Base-by-base conservation (phyloP, 768 basidiomycete genomes). In the Phanerochaete sordida region DNA sequence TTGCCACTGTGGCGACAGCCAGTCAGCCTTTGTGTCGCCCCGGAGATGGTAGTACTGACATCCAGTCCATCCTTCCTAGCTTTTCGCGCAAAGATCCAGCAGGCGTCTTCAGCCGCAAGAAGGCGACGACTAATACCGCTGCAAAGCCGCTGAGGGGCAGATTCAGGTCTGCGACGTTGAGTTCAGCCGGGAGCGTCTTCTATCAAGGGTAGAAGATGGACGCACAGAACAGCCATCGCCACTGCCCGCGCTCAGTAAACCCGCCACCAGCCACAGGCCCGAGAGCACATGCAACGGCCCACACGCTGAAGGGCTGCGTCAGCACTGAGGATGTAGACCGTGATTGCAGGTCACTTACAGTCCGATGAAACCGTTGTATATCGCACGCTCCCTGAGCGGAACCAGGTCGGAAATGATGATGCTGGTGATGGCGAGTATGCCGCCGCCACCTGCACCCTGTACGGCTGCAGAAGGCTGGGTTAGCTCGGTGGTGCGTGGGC, bases 371-470 rank as follows among this genome's bases (percentile, higher is more conserved):
- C 71, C 74, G 21, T 67, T 64, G 52, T 65, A 72, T 9, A 45
- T 56, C 3, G 75, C 76, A 13, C 77, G 69, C 46, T 76, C 70
- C 1, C 60, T 31, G 24, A 77, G 68, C 0, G 76, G 69, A 1
- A 77, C 69, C 4, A 78, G 64, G 59, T 76, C 77, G n/a, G 72
- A 69, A 2, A 74, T 52, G 52, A 77, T 63, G 58, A 77, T 73
- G 37, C 72, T 68, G 19, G 65, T 62, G 21, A 69, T 23, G 23
- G 71, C 45, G 19, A 62, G 5, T 24, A 72, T 66, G 3, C 70
- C 67, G 2, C 74, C 71, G 1, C 57, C 66, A 5, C 71, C 70
- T 1, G 64, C 13, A 2, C 71, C 70, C 37, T 71, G 70, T 4
- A 72, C 45, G 13, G 64, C 70, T 72, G 33, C n/a, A n/a, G n/a